Conservation (phyloP, 805 yeast genomes). For the Nakazawaea ernobii region DNA sequence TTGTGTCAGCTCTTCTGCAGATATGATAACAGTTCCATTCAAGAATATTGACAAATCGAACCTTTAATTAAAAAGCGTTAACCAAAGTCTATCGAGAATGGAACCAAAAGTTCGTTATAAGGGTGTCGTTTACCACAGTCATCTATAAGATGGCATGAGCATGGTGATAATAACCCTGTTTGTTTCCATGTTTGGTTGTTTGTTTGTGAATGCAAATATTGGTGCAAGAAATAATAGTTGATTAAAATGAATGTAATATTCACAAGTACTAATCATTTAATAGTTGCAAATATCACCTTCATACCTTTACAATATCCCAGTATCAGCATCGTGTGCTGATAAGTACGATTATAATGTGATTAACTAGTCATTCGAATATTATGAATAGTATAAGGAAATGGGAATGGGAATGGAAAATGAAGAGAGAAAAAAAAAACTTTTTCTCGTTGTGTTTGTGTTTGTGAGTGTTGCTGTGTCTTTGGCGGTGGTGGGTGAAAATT, state of each 20-base stretch:
- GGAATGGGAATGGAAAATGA: no score
- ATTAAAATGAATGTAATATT: background rate
- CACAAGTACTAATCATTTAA: background rate
- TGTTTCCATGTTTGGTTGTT: no score
- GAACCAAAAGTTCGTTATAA: constrained; percentile 22
- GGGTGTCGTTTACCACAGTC: constrained; percentile 56
- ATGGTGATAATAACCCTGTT: constrained; percentile 41
- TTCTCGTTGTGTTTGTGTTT: constrained; percentile 17
- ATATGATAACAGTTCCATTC: background rate
- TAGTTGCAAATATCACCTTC: background rate
- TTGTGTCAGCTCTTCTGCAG: constrained; percentile 8
- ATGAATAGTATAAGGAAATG: no score
- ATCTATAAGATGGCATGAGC: constrained; percentile 31
- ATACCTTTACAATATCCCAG: no score
- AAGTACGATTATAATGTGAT: no score
- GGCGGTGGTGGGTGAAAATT: background rate
- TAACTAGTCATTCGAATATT: background rate
- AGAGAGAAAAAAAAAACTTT: no score
- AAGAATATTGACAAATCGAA: background rate
- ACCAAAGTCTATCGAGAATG: background rate
- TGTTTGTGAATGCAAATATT: no score
- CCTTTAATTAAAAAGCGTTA: constrained; percentile 10
- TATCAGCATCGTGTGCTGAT: no score
- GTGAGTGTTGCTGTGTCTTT: background rate
- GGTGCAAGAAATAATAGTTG: no score